phyloP scores from a whole-genome alignment of 257 asterid genomes.

The Ilex asprella region DNA sequence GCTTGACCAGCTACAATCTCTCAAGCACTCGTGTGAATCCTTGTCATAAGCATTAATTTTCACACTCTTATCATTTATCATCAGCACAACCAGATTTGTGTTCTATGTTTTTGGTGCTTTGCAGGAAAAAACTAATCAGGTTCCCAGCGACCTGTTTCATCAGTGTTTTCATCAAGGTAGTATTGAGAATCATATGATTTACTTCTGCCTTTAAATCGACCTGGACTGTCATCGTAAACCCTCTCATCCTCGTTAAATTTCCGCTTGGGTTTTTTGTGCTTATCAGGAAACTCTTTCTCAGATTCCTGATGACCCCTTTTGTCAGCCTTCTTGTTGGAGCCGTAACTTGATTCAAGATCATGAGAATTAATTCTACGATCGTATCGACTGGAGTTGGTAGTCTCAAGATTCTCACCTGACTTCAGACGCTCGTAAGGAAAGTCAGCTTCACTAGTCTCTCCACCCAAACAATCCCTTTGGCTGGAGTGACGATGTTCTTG shows the following conservation, averaged over 20 bases:
- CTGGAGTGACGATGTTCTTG: constrained; percentile 12
- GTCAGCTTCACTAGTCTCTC: constrained; percentile 19
- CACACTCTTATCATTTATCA: neutral
- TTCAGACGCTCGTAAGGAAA: neutral
- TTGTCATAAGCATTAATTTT: too few species aligned
- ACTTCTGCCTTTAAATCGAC: constrained; percentile 1
- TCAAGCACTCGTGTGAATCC: too few species aligned
- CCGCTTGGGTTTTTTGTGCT: constrained; percentile 20
- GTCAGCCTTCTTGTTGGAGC: neutral
- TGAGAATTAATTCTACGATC: constrained; percentile 13
- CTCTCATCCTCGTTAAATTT: constrained; percentile 19
- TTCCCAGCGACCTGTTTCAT: constrained; percentile 56
- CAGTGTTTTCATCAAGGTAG: constrained; percentile 20
- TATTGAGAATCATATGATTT: constrained; percentile 8
- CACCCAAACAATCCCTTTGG: constrained; percentile 13
- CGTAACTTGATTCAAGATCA: constrained; percentile 19
- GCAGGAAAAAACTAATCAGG: constrained; percentile 22
- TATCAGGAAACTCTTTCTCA: constrained; percentile 1
- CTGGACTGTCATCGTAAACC: constrained; percentile 9
- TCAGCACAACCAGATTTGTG: constrained; percentile 1
- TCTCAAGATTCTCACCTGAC: constrained; percentile 1
- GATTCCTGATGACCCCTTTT: constrained; percentile 1
- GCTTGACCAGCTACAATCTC: too few species aligned
- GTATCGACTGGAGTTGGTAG: constrained; percentile 9
- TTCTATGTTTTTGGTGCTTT: constrained; percentile 7